Evolutionary conservation across 1,139 yeast species (phyloP).

Genomic region (Magnusiomyces sp.): DNA sequence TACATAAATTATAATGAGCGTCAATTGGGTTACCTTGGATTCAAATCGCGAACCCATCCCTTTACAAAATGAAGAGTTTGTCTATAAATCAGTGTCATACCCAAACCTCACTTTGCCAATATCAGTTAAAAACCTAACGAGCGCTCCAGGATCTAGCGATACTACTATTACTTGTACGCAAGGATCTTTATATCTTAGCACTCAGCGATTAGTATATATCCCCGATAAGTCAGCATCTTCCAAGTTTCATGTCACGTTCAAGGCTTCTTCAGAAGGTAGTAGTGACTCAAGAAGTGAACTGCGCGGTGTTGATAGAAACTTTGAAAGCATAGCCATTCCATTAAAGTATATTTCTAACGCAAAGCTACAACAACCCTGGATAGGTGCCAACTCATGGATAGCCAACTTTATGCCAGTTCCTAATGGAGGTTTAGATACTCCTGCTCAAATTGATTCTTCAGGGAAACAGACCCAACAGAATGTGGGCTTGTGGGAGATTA

Average conservation of each 20-base stretch:
- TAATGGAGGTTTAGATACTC: slow-evolving; percentile 20
- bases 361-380: slow-evolving; percentile 29
- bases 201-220: slow-evolving; percentile 18
- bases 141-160: slow-evolving; percentile 1
- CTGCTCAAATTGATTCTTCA: background rate
- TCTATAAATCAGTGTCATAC: slow-evolving; percentile 1
- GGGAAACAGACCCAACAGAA: too few relatives aligned
- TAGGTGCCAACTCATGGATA: slow-evolving; percentile 32
- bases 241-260: too few relatives aligned
- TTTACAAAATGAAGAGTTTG: slow-evolving; percentile 21
- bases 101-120: background rate
- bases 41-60: slow-evolving; percentile 19
- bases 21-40: slow-evolving; percentile 23
- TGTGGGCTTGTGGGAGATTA: slow-evolving; percentile 4
- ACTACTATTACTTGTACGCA: background rate
- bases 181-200: slow-evolving; percentile 9
- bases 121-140: background rate
- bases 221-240: background rate
- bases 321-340: slow-evolving; percentile 21
- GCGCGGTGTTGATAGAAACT: slow-evolving; percentile 24
- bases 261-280: too few relatives aligned
- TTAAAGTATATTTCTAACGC: slow-evolving; percentile 18
- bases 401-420: slow-evolving; percentile 18
- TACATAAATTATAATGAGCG: slow-evolving; percentile 17
- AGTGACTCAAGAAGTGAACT: too few relatives aligned